Conservation (phyloP, 257 asterid species). For the Echites panduratus region DNA sequence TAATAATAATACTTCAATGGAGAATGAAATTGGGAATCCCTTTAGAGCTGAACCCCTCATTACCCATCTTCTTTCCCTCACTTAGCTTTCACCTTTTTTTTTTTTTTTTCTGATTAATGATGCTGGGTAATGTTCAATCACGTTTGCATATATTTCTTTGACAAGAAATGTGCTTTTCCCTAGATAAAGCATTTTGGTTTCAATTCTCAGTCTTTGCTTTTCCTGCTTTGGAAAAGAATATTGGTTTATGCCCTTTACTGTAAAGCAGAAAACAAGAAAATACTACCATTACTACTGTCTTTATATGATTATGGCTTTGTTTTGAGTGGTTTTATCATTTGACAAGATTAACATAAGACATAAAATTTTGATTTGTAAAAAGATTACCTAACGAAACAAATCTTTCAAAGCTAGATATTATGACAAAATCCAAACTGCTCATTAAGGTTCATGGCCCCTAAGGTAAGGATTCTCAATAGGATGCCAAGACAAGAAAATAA, state of each 20-base stretch:
- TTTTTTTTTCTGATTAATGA: constrained; percentile 26
- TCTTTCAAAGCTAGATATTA: not conserved
- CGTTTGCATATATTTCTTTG: constrained; percentile 20
- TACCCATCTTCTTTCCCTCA: constrained; percentile 6
- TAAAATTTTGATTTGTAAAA: not conserved
- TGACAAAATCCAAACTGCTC: not conserved
- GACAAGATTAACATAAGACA: too few relatives aligned
- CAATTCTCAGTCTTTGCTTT: constrained; percentile 32
- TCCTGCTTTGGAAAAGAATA: constrained; percentile 54
- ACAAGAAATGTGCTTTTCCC: constrained; percentile 25
- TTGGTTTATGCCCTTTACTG: constrained; percentile 31
- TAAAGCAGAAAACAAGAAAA: constrained; percentile 36
- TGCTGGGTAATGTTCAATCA: constrained; percentile 33
- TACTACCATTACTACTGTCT: constrained; percentile 15
- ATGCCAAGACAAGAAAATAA: not conserved
- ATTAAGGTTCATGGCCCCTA: not conserved
- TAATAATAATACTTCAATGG: constrained; percentile 4
- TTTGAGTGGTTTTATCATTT: not conserved
- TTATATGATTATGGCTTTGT: not conserved
- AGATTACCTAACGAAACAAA: too few relatives aligned
- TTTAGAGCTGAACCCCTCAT: not conserved
- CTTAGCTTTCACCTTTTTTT: constrained; percentile 24
- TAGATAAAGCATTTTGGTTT: constrained; percentile 22
- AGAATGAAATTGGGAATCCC: constrained; percentile 6
- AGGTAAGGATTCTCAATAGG: not conserved